Percentiles rank a stretch among this genome's conserved stretches.
Conservation (phyloP, 139 green algal genomes). For the Chlamydomonas incerta region DNA sequence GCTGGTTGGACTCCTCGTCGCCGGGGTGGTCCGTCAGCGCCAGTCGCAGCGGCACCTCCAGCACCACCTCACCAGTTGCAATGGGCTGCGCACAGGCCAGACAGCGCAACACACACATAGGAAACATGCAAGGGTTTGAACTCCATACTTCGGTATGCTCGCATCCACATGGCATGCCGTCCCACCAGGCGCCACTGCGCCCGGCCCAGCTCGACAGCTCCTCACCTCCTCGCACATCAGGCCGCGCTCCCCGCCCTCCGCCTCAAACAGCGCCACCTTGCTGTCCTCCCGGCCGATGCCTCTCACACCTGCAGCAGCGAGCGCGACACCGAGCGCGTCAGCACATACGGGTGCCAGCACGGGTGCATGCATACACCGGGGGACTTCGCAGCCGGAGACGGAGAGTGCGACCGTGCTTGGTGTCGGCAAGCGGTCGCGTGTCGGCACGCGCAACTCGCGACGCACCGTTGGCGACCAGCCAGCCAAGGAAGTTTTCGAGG, state of each 20-base stretch:
- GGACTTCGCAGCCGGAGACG: too few species aligned
- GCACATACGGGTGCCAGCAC: too few species aligned
- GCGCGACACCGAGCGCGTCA: neutral
- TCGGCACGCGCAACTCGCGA: neutral
- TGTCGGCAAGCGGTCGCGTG: too few species aligned
- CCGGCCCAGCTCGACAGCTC: too few species aligned
- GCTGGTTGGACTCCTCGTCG: conserved; percentile 65
- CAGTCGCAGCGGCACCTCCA: conserved; percentile 75
- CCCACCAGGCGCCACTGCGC: too few species aligned
- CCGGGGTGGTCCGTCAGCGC: conserved; percentile 75
- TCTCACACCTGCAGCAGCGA: conserved; percentile 60
- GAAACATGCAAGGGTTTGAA: too few species aligned
- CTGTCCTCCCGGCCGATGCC: conserved; percentile 64
- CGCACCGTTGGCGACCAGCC: conserved; percentile 63
- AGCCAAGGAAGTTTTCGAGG: conserved; percentile 49
- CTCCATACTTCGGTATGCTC: too few species aligned
- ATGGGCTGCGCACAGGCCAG: conserved; percentile 36
- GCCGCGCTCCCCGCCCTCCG: conserved; percentile 62
- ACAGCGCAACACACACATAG: too few species aligned
- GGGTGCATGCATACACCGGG: too few species aligned
- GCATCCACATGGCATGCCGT: too few species aligned
- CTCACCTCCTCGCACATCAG: conserved; percentile 58
- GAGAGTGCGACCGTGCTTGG: neutral
- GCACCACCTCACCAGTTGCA: conserved; percentile 52
- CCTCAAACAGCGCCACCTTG: conserved; percentile 64